phyloP scores from a whole-genome alignment of 225 moss, liverwort and hornwort species.

The Pseudisothecium myosuroides region DNA sequence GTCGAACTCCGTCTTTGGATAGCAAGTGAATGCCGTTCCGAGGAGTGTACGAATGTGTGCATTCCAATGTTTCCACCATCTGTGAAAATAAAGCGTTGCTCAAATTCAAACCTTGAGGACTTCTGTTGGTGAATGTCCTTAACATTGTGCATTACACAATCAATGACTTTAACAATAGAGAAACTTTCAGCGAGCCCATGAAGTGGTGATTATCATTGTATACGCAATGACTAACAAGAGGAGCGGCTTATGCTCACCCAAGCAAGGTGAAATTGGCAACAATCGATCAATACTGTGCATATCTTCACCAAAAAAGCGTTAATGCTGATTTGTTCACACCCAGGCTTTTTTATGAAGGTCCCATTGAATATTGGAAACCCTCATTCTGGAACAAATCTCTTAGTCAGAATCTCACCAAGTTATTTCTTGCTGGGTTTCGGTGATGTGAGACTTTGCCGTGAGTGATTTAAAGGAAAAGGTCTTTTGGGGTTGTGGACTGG shows the following conservation, averaged over 20 bases:
- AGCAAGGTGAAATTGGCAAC: background rate
- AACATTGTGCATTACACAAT: no score
- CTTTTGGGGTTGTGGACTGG: background rate
- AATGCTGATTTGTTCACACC: no score
- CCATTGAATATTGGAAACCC: background rate
- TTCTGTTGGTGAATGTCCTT: background rate
- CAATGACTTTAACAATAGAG: no score
- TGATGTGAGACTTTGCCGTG: background rate
- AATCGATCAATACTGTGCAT: no score
- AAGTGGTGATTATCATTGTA: background rate
- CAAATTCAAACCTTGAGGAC: background rate
- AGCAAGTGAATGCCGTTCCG: background rate
- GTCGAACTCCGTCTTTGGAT: background rate
- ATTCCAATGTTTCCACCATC: background rate
- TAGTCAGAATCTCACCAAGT: background rate
- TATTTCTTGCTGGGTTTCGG: background rate
- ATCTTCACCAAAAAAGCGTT: no score
- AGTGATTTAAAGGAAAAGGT: background rate
- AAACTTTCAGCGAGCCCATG: no score
- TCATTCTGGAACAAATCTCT: background rate
- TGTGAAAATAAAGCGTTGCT: background rate
- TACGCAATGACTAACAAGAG: background rate
- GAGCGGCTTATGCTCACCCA: no score
- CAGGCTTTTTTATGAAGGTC: no score
- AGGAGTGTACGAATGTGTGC: background rate